Evolutionary conservation across 2,329 filamentous ascomycete species (phyloP).

Genomic region (Sarocladium strictum): DNA sequence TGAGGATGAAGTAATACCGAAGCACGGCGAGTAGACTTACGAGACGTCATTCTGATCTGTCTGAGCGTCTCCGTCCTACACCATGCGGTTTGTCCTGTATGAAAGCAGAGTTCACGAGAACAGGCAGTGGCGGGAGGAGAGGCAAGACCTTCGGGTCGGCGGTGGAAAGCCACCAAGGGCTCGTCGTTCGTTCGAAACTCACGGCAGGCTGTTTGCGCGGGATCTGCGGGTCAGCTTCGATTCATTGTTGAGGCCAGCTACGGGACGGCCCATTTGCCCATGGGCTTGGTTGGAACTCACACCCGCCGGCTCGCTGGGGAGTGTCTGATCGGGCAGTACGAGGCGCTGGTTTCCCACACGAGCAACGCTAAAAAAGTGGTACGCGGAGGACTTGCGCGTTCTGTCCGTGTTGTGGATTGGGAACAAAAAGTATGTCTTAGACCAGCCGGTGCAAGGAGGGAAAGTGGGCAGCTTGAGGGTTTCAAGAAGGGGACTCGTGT

Average conservation of each 20-base stretch:
- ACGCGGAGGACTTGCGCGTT: neutral
- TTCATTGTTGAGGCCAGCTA: neutral
- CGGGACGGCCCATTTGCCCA: too few species aligned
- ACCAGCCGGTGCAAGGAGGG: conserved; percentile 5
- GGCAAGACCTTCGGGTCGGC: neutral
- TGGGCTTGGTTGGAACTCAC: neutral
- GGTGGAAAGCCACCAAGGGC: neutral
- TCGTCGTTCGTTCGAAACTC: neutral
- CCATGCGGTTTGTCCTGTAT: conserved; percentile 25
- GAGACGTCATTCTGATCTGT: conserved; percentile 38
- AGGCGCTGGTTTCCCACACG: neutral
- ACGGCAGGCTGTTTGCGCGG: neutral
- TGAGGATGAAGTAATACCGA: conserved; percentile 26
- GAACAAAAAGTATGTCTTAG: conserved; percentile 1
- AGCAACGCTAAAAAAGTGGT: neutral
- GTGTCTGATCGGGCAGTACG: neutral
- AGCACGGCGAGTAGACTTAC: conserved; percentile 36
- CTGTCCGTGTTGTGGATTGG: neutral
- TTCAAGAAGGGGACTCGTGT: neutral
- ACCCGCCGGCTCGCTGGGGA: neutral
- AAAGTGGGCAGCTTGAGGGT: neutral
- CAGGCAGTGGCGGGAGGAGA: neutral
- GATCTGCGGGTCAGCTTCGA: neutral
- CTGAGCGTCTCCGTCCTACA: conserved; percentile 10
- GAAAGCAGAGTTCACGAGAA: conserved; percentile 15